Conservation (phyloP, 2,329 filamentous ascomycete species). For the Fusarium nurragi region DNA sequence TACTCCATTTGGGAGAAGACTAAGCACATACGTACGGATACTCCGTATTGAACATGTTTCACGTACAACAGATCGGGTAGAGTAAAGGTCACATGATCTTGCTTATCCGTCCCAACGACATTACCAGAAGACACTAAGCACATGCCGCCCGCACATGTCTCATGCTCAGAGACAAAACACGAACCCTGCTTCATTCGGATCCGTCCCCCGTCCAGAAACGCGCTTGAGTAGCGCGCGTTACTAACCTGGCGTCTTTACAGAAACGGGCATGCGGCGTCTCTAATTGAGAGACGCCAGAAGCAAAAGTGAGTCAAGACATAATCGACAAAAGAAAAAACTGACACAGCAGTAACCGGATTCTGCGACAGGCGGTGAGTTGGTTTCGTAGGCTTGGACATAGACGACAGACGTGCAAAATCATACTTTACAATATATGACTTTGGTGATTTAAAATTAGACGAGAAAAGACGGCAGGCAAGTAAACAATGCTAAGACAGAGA, state of each 20-base stretch:
- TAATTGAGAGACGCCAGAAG: not conserved
- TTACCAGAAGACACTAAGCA: not conserved
- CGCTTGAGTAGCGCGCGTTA: not conserved
- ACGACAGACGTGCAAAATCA: constrained; percentile 2
- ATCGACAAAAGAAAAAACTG: constrained; percentile 22
- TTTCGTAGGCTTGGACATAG: not conserved
- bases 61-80: not conserved
- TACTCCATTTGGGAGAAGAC: no score
- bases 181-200: constrained; percentile 1
- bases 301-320: constrained; percentile 6
- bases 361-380: not conserved
- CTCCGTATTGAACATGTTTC: no score
- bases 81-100: constrained; percentile 16
- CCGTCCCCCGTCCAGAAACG: constrained; percentile 5
- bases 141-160: constrained; percentile 10
- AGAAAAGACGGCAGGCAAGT: constrained; percentile 17
- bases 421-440: constrained; percentile 4
- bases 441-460: constrained; percentile 9
- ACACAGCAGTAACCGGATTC: not conserved
- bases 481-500: constrained; percentile 23
- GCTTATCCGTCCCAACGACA: not conserved
- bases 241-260: not conserved
- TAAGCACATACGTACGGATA: no score
- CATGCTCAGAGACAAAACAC: constrained; percentile 1
- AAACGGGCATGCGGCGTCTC: not conserved